These are phyloP conservation scores for Amoeboaphelidium occidentale DNA, from an alignment of 371 early-diverging fungal species.

Conservation along the genomic window DNA sequence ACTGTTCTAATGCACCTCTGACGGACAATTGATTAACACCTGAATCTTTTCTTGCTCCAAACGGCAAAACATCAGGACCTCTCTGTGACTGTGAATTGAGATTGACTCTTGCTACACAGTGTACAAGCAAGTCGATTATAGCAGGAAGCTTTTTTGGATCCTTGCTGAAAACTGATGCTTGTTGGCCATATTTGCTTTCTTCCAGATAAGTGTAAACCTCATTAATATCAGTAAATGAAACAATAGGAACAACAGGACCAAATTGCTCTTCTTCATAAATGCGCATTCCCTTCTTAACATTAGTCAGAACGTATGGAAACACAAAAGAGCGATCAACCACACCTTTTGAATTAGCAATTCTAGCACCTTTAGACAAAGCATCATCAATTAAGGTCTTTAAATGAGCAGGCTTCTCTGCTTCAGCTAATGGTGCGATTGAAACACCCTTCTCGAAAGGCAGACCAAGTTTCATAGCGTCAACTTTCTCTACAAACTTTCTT, in stretches of 20 bases:
- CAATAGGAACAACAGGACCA: constrained; percentile 2
- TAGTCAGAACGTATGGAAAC: neutral
- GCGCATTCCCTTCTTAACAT: neutral
- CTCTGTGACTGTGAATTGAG: constrained; percentile 2
- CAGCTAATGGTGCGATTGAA: constrained; percentile 2
- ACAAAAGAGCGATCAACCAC: constrained; percentile 1
- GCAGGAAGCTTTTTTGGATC: neutral
- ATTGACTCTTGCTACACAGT: constrained; percentile 1
- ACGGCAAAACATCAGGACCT: constrained; percentile 4
- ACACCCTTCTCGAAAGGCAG: constrained; percentile 2
- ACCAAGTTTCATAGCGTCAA: constrained; percentile 1
- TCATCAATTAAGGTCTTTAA: constrained; percentile 1
- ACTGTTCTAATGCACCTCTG: neutral
- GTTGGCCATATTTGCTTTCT: constrained; percentile 2
- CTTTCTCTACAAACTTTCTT: constrained; percentile 1
- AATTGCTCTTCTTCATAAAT: constrained; percentile 2
- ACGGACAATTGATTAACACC: neutral
- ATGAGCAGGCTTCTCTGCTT: constrained; percentile 1
- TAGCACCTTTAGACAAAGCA: constrained; percentile 1
- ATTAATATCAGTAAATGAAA: neutral
- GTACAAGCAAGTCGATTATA: neutral
- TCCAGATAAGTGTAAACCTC: constrained; percentile 1
- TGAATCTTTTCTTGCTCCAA: constrained; percentile 1
- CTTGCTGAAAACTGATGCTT: constrained; percentile 3
- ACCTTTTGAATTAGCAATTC: constrained; percentile 2